A percentile compares a stretch with the other conserved stretches of the same genome.
Evolutionary conservation across 345 rosid species (phyloP).

Genomic region (Gossypium australe): DNA sequence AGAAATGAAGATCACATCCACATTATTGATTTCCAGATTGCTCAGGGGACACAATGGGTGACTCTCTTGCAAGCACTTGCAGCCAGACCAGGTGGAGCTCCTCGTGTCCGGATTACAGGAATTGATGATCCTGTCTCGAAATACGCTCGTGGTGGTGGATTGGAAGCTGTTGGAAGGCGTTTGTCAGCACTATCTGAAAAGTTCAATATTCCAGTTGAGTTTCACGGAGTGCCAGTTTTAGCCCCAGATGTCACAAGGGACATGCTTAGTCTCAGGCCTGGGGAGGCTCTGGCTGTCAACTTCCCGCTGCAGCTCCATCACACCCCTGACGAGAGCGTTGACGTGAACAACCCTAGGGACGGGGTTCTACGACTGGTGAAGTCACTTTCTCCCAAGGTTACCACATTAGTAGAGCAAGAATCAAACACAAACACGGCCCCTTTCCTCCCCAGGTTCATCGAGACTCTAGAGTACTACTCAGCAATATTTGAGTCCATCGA

Average conservation of each 20-base stretch:
- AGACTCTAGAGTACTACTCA: constrained; percentile 52
- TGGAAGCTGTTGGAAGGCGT: constrained; percentile 42
- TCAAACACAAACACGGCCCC: constrained; percentile 73
- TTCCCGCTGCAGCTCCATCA: constrained; percentile 71
- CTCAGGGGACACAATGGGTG: constrained; percentile 67
- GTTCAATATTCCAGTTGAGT: constrained; percentile 53
- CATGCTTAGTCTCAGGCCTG: constrained; percentile 59
- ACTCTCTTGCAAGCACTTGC: constrained; percentile 72
- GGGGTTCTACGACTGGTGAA: constrained; percentile 61
- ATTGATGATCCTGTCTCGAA: constrained; percentile 51
- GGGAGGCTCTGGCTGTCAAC: constrained; percentile 66
- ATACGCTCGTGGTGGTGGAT: constrained; percentile 49
- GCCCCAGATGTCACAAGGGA: constrained; percentile 43
- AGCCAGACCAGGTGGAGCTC: constrained; percentile 59
- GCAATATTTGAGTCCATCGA: constrained; percentile 74
- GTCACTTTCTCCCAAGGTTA: constrained; percentile 59
- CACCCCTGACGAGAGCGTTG: constrained; percentile 73
- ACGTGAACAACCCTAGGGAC: constrained; percentile 62
- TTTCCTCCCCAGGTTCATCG: constrained; percentile 51
- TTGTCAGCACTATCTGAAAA: constrained; percentile 42
- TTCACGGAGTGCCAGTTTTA: constrained; percentile 46
- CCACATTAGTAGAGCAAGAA: constrained; percentile 67
- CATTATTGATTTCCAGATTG: constrained; percentile 63
- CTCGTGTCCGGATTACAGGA: constrained; percentile 64
- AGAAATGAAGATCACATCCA: constrained; percentile 51